Base-by-base conservation (phyloP, 371 early-diverging fungal genomes). In the Mortierella sp. region DNA sequence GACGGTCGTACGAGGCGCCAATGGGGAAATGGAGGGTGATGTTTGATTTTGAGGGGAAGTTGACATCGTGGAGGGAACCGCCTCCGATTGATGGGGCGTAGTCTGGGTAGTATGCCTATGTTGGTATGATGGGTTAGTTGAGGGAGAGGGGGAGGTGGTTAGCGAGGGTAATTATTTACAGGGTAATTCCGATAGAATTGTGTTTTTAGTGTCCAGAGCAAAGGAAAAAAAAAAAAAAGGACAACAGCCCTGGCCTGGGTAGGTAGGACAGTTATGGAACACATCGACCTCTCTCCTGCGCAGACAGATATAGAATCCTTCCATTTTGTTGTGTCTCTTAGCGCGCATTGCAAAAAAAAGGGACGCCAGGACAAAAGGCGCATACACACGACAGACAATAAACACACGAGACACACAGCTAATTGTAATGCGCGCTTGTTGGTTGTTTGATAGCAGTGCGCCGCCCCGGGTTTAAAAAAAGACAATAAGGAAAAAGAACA, bases 71-170 rank as follows among this genome's bases (percentile, higher is more conserved):
- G 27, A 88, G 35, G 21, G 84, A 80, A 12, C 93, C 93, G 12
- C 89, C 90, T 70, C 93, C 93, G 44, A 93, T 82, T 6, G 87
- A 79, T 3, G 85, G 80, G 11, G 86, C 84, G 74, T 88, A 83
- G 48, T 79, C 77, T 46, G 91, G 91, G 63, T 93, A 93, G 78
- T 89, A 89, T 18, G 90, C 91, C 93, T 92, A 90, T 16, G 75
- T 58, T 68, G 43, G 56, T 35, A 18, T 12, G 43, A 58, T 38
- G 41, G 72, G 70, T 21, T 71, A 21, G 21, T 49, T 49, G 16
- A 16, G 14, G n/a, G 68, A 32, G 27, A n/a, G 56, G 16, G 46
- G 3, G 43, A 8, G 44, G 32, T 21, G 18, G 71, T 71, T 46
- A 77, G 54, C 5, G 77, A 32, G 41, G 43, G 5, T 29, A 44